Conservation (phyloP, 176 grass and related monocot genomes). For the sorghum (Sorghum bicolor) region Sorghum_bicolor_NCBIv3 NC_012871.2:23740001-23740500, state of each 20-base stretch:
- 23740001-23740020: neutral
- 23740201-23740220: constrained; percentile 3
- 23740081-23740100: constrained; percentile 74
- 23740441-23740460: no score
- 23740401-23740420: no score
- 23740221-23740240: neutral
- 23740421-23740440: no score
- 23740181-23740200: neutral
- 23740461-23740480: neutral
- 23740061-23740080: constrained; percentile 90
- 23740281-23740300: neutral
- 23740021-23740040: constrained; percentile 28
- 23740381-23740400: no score
- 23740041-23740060: constrained; percentile 84
- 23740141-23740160: constrained; percentile 1
- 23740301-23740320: neutral
- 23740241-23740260: neutral
- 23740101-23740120: constrained; percentile 77
- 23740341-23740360: no score
- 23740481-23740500: constrained; percentile 1
- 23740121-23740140: constrained; percentile 37
- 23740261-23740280: constrained; percentile 5
- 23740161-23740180: neutral
- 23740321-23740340: neutral
- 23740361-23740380: no score